Evolutionary conservation across 805 yeast genomes (phyloP), one percentile per base, ranked within the genome.

Genomic region (Nakazawaea anatomiae): DNA sequence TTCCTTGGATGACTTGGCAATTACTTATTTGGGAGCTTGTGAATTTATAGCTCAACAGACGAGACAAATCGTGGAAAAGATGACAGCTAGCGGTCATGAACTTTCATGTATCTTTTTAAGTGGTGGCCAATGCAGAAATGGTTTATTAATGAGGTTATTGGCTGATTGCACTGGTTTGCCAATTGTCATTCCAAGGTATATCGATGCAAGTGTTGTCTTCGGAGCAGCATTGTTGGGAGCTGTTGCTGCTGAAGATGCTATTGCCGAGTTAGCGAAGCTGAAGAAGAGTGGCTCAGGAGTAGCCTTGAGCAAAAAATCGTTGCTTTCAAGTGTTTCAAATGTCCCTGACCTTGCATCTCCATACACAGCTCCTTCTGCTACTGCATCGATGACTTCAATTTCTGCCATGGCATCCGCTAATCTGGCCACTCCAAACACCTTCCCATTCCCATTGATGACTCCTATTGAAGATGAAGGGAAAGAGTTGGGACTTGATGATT

Each of bases 11-110:
- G 89, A 87, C 55, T 73, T 94, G 58, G 97, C 97, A 0, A 66
- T 89, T 54, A 85, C 82, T 58, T 94, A 94, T 64, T 77, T 91
- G 46, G 97, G 88, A 14, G 96, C 98, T 4, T 89, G 97, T 68
- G 99, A 94, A 71, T 94, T 94, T 60, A 91, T 94, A 66, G 97
- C 96, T 46, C 96, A 90, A 65, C 99, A 94, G 72, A 92, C 98
- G 0, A 82, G 97, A 61, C 99, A 94, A 61, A 94, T 94, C 62
- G 84, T 92, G 36, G 94, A 88, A 58, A 82, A 83, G 55, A 86
- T 94, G 89, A 83, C 81, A 58, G 69, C 73, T 50, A 73, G 87
- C 2, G 99, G 99, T 1, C 96, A 92, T 70, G 57, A 72, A 9
- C 79, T 94, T 55, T 73, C 77, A 18, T 77, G 89, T 27, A 82